Percentiles rank a stretch among this genome's conserved stretches.
Conservation (phyloP, 805 yeast species). For the Ogataea paradorogensis region DNA sequence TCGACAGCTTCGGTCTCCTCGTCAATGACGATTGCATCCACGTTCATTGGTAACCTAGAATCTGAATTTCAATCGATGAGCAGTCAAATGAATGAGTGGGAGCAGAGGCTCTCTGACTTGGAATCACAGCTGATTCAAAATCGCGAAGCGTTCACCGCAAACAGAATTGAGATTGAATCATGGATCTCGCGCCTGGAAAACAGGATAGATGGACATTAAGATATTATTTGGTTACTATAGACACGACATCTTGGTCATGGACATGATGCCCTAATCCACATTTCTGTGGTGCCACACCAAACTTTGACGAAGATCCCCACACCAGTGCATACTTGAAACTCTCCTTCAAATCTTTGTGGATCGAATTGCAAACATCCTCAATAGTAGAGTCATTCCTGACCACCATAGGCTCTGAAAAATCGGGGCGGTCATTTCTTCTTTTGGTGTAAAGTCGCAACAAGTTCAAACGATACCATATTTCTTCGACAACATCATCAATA, state of each 20-base stretch:
- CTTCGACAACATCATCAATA: slow-evolving; percentile 81
- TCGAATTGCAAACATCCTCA: slow-evolving; percentile 85
- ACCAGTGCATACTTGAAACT: slow-evolving; percentile 92
- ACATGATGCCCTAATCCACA: slow-evolving; percentile 85
- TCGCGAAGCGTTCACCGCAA: slow-evolving; percentile 9
- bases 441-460: slow-evolving; percentile 84
- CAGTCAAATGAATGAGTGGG: slow-evolving; percentile 21
- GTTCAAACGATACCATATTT: slow-evolving; percentile 87
- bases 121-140: slow-evolving; percentile 15
- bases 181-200: slow-evolving; percentile 13
- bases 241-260: slow-evolving; percentile 92
- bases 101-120: slow-evolving; percentile 19
- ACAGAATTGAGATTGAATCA: slow-evolving; percentile 14
- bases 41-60: slow-evolving; percentile 16
- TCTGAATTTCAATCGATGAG: slow-evolving; percentile 19
- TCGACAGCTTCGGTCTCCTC: slow-evolving; percentile 15
- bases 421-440: slow-evolving; percentile 77
- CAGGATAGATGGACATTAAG: slow-evolving; percentile 4
- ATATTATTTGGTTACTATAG: slow-evolving; percentile 64
- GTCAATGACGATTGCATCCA: slow-evolving; percentile 8
- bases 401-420: slow-evolving; percentile 86
- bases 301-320: slow-evolving; percentile 92
- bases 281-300: slow-evolving; percentile 84
- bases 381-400: slow-evolving; percentile 77
- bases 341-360: slow-evolving; percentile 88